Evolutionary conservation across 1,284 basidiomycete species (phyloP).

Genomic region (Ceratobasidium sp.): DNA sequence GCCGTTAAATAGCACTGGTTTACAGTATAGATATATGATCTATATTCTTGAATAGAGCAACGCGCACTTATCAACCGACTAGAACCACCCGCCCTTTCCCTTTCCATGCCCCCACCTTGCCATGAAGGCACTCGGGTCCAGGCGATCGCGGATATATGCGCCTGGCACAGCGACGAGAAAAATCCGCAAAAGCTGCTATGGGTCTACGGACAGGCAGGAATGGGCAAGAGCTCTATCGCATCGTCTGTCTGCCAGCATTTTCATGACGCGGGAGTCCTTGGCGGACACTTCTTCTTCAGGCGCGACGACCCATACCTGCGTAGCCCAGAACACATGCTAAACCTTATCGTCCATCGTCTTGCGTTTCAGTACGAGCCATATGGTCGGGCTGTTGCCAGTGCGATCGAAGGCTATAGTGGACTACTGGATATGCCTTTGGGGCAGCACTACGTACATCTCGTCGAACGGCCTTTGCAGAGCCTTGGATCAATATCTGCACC

Average conservation of each 20-base stretch:
- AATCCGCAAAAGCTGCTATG: not conserved
- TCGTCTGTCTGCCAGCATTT: not conserved
- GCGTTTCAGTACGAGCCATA: not conserved
- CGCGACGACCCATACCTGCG: slow-evolving; percentile 3
- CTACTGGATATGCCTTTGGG: not conserved
- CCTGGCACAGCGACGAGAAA: not conserved
- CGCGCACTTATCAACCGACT: not conserved
- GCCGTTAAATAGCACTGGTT: no score
- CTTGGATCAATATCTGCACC: not conserved
- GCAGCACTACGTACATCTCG: not conserved
- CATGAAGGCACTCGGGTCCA: not conserved
- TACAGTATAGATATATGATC: no score
- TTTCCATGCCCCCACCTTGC: not conserved
- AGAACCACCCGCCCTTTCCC: not conserved
- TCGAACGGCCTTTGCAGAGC: not conserved
- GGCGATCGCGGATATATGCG: not conserved
- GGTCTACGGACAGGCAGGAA: slow-evolving; percentile 30
- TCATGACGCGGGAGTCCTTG: not conserved
- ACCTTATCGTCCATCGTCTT: not conserved
- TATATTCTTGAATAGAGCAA: not conserved
- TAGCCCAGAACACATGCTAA: not conserved
- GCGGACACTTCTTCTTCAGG: slow-evolving; percentile 20
- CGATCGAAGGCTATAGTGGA: not conserved
- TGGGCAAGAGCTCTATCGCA: slow-evolving; percentile 21
- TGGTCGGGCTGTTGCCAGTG: not conserved